phyloP scores from a whole-genome alignment of 2,329 filamentous ascomycete genomes.

The Mollisia scopiformis region DNA sequence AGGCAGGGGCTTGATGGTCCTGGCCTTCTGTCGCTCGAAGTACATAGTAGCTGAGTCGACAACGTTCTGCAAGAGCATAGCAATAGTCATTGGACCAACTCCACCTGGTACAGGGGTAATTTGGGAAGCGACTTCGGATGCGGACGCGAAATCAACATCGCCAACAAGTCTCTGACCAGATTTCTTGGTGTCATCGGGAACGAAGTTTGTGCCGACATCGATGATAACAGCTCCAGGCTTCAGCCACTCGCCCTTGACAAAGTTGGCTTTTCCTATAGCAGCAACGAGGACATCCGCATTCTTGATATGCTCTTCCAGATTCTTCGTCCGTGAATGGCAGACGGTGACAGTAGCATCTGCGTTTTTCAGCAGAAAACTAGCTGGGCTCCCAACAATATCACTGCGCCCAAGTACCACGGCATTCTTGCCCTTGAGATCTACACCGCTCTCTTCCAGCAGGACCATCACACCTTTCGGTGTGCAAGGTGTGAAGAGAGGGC shows the following conservation, averaged over 20 bases:
- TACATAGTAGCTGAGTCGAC: conserved; percentile 82
- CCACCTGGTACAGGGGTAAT: conserved; percentile 97
- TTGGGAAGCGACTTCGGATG: conserved; percentile 81
- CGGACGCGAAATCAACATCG: conserved; percentile 90
- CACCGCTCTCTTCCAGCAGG: conserved; percentile 79
- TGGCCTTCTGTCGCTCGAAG: conserved; percentile 80
- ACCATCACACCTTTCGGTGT: conserved; percentile 98
- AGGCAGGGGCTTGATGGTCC: conserved; percentile 80
- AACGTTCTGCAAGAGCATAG: conserved; percentile 96
- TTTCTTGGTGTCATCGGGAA: conserved; percentile 86
- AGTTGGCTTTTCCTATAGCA: conserved; percentile 84
- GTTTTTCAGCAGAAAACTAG: conserved; percentile 93
- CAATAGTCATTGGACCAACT: conserved; percentile 98
- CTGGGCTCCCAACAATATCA: conserved; percentile 96
- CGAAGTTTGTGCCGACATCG: conserved; percentile 96
- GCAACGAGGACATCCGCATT: conserved; percentile 88
- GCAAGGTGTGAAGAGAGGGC: conserved; percentile 88
- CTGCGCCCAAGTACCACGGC: conserved; percentile 94
- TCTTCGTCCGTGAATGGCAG: conserved; percentile 86
- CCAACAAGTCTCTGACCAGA: conserved; percentile 91
- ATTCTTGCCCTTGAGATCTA: conserved; percentile 85
- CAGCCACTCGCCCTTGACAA: conserved; percentile 93
- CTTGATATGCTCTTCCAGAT: conserved; percentile 75
- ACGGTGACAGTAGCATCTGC: conserved; percentile 96
- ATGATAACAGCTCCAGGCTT: conserved; percentile 96